These are phyloP conservation scores for Dothistroma septosporum DNA, from an alignment of 2,329 filamentous ascomycete species.

Conservation along the genomic window DNA sequence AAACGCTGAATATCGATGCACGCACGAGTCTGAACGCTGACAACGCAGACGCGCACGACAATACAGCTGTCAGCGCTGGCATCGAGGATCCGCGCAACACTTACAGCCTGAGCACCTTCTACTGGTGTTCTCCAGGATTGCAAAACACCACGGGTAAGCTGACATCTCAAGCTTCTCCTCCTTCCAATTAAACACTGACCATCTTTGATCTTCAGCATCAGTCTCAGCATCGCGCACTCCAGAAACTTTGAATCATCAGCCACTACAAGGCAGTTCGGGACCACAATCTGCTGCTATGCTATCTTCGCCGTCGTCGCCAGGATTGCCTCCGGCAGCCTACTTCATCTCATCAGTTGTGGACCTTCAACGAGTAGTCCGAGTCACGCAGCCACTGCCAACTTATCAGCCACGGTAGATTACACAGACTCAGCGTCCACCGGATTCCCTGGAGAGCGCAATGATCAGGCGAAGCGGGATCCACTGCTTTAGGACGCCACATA, in stretches of 20 bases:
- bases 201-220: neutral
- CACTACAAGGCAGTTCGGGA: neutral
- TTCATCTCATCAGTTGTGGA: neutral
- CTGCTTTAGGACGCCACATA: too few species aligned
- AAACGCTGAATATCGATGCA: neutral
- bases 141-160: neutral
- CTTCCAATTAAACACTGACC: neutral
- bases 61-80: neutral
- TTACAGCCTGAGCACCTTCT: neutral
- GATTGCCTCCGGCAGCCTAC: neutral
- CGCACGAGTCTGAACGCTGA: neutral
- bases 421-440: neutral
- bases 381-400: neutral
- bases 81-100: neutral
- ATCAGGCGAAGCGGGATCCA: neutral
- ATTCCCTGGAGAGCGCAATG: neutral
- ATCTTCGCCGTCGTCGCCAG: neutral
- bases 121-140: neutral
- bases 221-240: neutral
- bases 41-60: neutral
- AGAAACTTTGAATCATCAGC: neutral
- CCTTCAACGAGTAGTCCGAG: neutral
- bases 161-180: neutral
- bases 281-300: neutral
- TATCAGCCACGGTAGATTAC: neutral